Conservation (phyloP, 352 stramenopile genomes). For the Globisporangium okanoganense region DNA sequence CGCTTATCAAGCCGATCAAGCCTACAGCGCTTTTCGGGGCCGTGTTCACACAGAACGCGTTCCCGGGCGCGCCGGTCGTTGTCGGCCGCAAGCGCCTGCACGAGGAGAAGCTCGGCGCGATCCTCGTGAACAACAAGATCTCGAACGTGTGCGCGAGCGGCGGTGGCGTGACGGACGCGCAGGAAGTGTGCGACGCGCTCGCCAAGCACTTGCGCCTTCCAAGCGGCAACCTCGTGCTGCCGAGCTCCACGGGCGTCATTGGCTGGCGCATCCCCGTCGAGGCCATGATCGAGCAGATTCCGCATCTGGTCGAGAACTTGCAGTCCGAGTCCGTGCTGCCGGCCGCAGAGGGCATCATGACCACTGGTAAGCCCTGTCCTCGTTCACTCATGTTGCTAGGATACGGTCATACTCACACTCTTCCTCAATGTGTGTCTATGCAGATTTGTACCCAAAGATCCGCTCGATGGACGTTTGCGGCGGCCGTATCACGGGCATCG, state of each 20-base stretch:
- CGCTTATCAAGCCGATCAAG: constrained; percentile 80
- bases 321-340: constrained; percentile 93
- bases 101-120: constrained; percentile 88
- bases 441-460: constrained; percentile 90
- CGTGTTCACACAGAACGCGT: constrained; percentile 91
- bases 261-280: constrained; percentile 97
- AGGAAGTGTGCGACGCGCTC: constrained; percentile 92
- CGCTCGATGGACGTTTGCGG: constrained; percentile 77
- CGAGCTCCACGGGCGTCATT: constrained; percentile 97
- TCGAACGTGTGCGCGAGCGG: constrained; percentile 97
- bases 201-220: constrained; percentile 87
- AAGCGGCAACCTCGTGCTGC: constrained; percentile 86
- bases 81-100: constrained; percentile 90
- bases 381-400: not conserved
- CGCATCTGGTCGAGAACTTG: constrained; percentile 80
- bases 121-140: constrained; percentile 99
- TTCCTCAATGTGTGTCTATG: not conserved
- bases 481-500: constrained; percentile 95
- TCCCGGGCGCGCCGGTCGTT: constrained; percentile 86
- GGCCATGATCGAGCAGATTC: constrained; percentile 77
- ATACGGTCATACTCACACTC: not conserved
- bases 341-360: constrained; percentile 97
- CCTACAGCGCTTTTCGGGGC: constrained; percentile 85
- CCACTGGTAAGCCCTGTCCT: constrained; percentile 66
- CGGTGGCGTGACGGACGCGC: constrained; percentile 90